phyloP scores from a whole-genome alignment of 192 early-diverging fungal genomes.

The Umbelopsis ramanniana region DNA sequence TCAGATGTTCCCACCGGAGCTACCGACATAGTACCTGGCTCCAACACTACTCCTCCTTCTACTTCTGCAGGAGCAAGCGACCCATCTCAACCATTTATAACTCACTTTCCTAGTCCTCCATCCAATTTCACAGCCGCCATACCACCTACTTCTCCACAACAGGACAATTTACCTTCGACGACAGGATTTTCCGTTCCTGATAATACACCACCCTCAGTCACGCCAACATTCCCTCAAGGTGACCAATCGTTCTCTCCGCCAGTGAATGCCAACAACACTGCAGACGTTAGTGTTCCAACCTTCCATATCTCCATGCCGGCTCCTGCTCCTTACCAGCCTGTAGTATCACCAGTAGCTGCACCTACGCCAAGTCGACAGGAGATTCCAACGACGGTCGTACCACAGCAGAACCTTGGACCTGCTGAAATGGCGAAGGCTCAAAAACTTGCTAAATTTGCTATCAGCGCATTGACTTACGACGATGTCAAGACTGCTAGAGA shows the following conservation, averaged over 20 bases:
- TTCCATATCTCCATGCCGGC: not conserved
- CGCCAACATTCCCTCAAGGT: not conserved
- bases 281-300: not conserved
- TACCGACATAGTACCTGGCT: not conserved
- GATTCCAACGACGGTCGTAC: slow-evolving; percentile 10
- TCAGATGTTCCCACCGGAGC: not conserved
- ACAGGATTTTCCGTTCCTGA: not conserved
- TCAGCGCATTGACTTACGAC: slow-evolving; percentile 94
- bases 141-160: slow-evolving; percentile 22
- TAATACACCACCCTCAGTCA: not conserved
- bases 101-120: slow-evolving; percentile 44
- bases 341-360: slow-evolving; percentile 10
- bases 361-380: slow-evolving; percentile 26
- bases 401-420: slow-evolving; percentile 48
- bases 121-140: slow-evolving; percentile 44
- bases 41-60: not conserved
- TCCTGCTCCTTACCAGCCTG: not conserved
- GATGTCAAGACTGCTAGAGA: slow-evolving; percentile 87
- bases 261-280: not conserved
- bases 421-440: slow-evolving; percentile 68
- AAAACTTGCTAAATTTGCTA: slow-evolving; percentile 90
- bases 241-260: slow-evolving; percentile 2
- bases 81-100: slow-evolving; percentile 29
- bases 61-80: not conserved
- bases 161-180: not conserved